These are phyloP conservation scores for Penicillium samsonianum DNA, from an alignment of 495 filamentous ascomycete species.

Conservation along the genomic window DNA sequence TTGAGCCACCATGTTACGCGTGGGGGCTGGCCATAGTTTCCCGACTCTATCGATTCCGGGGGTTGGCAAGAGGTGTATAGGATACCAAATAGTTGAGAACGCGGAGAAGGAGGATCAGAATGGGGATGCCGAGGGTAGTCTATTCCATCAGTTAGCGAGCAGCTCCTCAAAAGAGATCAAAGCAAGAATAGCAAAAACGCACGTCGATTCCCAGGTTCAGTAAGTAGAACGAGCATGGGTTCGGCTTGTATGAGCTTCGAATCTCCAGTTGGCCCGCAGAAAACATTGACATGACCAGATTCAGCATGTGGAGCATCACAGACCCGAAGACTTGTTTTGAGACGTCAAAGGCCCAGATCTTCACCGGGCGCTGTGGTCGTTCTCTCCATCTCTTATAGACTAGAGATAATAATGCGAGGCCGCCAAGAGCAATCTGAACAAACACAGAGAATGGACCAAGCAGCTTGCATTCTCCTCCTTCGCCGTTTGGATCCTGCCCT, in stretches of 20 bases:
- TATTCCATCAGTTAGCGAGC: constrained; percentile 37
- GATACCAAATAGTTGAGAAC: constrained; percentile 68
- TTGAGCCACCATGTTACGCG: constrained; percentile 88
- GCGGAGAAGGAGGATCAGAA: constrained; percentile 83
- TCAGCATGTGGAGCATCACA: constrained; percentile 83
- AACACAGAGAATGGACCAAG: constrained; percentile 86
- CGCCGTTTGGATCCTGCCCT: constrained; percentile 28
- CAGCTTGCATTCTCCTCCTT: constrained; percentile 73
- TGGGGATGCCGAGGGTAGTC: constrained; percentile 94
- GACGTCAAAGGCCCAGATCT: constrained; percentile 95
- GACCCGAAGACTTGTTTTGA: constrained; percentile 98
- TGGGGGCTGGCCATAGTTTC: constrained; percentile 87
- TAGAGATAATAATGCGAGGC: constrained; percentile 76
- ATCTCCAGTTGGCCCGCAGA: constrained; percentile 73
- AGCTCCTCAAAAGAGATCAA: background rate
- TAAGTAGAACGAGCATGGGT: constrained; percentile 95
- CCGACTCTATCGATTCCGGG: constrained; percentile 86
- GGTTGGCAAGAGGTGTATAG: constrained; percentile 76
- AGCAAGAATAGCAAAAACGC: constrained; percentile 42
- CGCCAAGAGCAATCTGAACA: constrained; percentile 85
- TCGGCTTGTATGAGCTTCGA: constrained; percentile 68
- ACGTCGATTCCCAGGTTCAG: constrained; percentile 95
- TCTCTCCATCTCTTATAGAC: constrained; percentile 94
- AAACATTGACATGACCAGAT: constrained; percentile 93
- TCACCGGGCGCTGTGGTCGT: constrained; percentile 83